A percentile compares a stretch with the other conserved stretches of the same genome.
phyloP scores from a whole-genome alignment of 1,284 basidiomycete species.

The Microbotryomycetes sp. region DNA sequence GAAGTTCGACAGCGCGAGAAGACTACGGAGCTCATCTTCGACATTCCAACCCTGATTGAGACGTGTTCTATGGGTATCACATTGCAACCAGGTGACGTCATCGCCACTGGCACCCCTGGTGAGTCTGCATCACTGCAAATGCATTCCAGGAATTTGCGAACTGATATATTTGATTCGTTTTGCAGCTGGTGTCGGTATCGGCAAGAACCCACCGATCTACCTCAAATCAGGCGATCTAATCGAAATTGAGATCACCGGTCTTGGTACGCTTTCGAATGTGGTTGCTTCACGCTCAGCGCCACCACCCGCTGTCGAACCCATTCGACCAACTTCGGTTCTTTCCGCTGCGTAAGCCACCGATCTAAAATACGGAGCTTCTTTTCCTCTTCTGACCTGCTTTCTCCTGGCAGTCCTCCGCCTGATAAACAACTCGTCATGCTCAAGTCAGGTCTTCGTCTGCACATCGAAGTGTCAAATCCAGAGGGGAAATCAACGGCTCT shows the following conservation, averaged over 20 bases:
- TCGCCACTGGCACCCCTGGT: conserved; percentile 25
- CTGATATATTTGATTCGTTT: not conserved
- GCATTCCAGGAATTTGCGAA: conserved; percentile 39
- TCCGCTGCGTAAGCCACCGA: not conserved
- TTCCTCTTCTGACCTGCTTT: too few species aligned
- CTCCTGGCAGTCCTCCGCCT: not conserved
- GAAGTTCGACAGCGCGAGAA: conserved; percentile 38
- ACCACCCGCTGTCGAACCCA: not conserved
- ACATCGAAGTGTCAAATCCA: conserved; percentile 9
- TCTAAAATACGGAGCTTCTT: not conserved
- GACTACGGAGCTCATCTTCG: conserved; percentile 42
- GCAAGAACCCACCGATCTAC: conserved; percentile 33
- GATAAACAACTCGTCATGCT: not conserved
- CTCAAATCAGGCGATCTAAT: conserved; percentile 41
- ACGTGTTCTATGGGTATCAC: conserved; percentile 41
- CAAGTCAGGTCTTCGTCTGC: conserved; percentile 2
- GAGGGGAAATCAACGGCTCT: conserved; percentile 17
- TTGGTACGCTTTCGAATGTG: conserved; percentile 35
- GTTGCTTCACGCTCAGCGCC: not conserved
- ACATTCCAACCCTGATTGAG: conserved; percentile 42
- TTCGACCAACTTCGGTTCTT: not conserved
- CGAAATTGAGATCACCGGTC: conserved; percentile 38
- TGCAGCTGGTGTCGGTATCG: conserved; percentile 40
- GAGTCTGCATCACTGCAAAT: conserved; percentile 31
- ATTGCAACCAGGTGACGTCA: conserved; percentile 39